Evolutionary conservation across 805 yeast genomes (phyloP), one percentile per base, ranked within the genome.

Genomic region (Candida vartiovaarae): DNA sequence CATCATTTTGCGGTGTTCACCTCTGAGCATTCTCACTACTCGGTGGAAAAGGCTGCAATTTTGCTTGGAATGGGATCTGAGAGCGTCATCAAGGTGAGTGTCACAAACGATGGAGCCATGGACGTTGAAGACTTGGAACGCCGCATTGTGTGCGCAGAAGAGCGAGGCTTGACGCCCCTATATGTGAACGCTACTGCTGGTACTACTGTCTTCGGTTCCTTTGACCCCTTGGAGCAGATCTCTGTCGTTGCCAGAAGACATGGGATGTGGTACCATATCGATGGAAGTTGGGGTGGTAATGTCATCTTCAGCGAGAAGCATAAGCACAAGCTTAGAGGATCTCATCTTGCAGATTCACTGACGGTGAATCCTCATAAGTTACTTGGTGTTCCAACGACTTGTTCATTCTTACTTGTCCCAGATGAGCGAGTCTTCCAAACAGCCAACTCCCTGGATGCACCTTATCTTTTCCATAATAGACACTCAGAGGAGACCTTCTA

Each of bases 261-360:
- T 60, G 61, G 70, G n/a, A 41, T 78, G 6, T 87, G 95, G 91
- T 74, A 84, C 57, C 95, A 86, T 60, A 75, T 86, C 34, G 95
- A 86, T 63, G 95, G 93, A 1, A 84, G 93, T 6, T 85, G 95
- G 95, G 95, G 95, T 31, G 95, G 91, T 7, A 87, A 87, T 54
- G 80, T 83, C 8, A 71, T 84, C 0, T 87, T 86, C 65, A 79
- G 87, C 35, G 52, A 60, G 0, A 65, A 51, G 8, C 75, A 78
- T 43, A 61, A 56, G 35, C 38, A 61, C 44, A 71, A 73, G 51
- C 61, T 86, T 47, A 57, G 62, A 15, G 95, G 95, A 2, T 60
- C 75, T 30, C 74, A 82, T 35, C 57, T 71, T 23, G 95, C 93
- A 1, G 76, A 86, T 61, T 82, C 90, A 8, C 70, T 86, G 44